Evolutionary conservation across 2,329 filamentous ascomycete genomes (phyloP), one percentile per base, ranked within the genome.

Genomic region (Polychaeton citri): DNA sequence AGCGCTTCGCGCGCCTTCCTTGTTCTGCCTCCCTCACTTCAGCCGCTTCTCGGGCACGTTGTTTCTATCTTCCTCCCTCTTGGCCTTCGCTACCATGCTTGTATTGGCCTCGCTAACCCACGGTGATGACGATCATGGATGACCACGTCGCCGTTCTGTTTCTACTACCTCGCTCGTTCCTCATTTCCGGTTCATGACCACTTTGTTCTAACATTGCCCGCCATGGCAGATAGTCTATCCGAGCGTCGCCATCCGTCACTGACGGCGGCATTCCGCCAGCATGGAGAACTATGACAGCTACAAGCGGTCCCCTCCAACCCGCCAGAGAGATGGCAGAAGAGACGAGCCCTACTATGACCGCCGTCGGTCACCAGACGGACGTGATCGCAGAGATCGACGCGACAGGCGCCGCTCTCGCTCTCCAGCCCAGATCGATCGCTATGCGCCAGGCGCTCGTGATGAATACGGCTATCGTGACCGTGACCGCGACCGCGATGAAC

Each of bases 351-450:
- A 54, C 36, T 48, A 51, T 20, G 50, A 50, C 21, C 37, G 48
- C 21, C 49, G 49, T 34, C 47, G 51, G 38, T 52, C 49, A 16
- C 50, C 46, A 39, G 24, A 28, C 7, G 21, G 33, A 31, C 50
- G 51, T 49, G 24, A 28, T 28, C 24, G 24, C 24, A 28, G 24
- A 28, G 48, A 47, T 31, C 48, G 46, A 34, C 57, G 64, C 36
- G 57, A 59, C 34, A 79, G 79, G 42, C 82, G 79, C 31, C 76
- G 79, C 44, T 85, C 80, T 20, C 76, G 82, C 37, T 88, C 82
- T 1, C 82, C 81, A 3, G 63, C 64, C 15, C 65, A 72, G 10
- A 75, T 86, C 40, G 82, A 88, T 51, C 71, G 82, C 38, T 88
- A 88, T 53, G 81, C 87, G 50, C 81, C 81, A 16, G 70, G 78